Percentiles rank a stretch among this genome's conserved stretches.
Conservation (phyloP, 768 basidiomycete species). For the Pleurotus platypus region DNA sequence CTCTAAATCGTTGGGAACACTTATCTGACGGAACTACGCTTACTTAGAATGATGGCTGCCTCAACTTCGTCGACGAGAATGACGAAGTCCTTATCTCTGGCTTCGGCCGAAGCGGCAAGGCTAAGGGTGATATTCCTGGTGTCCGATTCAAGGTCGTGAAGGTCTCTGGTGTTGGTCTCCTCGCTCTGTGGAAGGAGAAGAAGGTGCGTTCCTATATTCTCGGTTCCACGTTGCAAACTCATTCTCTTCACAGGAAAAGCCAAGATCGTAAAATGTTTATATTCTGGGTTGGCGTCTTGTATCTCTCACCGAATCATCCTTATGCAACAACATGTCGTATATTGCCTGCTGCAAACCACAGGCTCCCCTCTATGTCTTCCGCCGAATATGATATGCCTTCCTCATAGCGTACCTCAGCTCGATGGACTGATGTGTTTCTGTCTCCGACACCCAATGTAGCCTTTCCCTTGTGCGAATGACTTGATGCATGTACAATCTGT, state of each 20-base stretch:
- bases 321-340: constrained; percentile 16
- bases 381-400: constrained; percentile 7
- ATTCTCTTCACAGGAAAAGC: constrained; percentile 57
- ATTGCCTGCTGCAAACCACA: not conserved
- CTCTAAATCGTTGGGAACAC: not conserved
- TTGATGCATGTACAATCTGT: too few relatives aligned
- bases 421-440: not conserved
- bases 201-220: constrained; percentile 59
- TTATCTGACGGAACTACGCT: constrained; percentile 3
- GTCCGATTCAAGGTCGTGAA: constrained; percentile 99
- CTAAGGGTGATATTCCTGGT: constrained; percentile 99
- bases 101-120: constrained; percentile 99
- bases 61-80: constrained; percentile 99
- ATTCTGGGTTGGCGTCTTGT: constrained; percentile 14
- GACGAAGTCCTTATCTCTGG: constrained; percentile 99
- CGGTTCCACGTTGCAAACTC: not conserved
- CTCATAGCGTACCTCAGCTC: constrained; percentile 1
- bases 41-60: constrained; percentile 86
- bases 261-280: constrained; percentile 43
- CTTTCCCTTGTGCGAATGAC: too few relatives aligned
- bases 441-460: not conserved
- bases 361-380: constrained; percentile 8
- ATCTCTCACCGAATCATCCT: constrained; percentile 11
- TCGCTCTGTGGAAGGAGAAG: constrained; percentile 99
- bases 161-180: constrained; percentile 97